These are phyloP conservation scores for Neobulgaria alba DNA, from an alignment of 2,329 filamentous ascomycete genomes.

Conservation along the genomic window DNA sequence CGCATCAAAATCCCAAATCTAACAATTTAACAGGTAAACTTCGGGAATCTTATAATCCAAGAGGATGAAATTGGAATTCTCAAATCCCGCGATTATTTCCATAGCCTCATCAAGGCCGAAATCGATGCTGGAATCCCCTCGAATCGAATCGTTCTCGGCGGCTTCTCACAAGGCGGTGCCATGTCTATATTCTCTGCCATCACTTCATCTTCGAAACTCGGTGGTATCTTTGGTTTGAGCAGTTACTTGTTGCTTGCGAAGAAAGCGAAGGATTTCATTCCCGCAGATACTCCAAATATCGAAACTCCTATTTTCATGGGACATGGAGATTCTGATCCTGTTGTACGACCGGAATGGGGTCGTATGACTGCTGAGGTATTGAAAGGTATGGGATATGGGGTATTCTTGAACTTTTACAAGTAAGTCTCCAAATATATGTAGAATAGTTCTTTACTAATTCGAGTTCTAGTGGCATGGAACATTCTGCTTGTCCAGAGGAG, in stretches of 20 bases:
- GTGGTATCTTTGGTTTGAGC: conserved; percentile 80
- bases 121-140: conserved; percentile 72
- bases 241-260: conserved; percentile 68
- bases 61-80: conserved; percentile 70
- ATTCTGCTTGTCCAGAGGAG: conserved; percentile 70
- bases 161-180: conserved; percentile 81
- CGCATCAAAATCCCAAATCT: neutral
- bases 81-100: conserved; percentile 65
- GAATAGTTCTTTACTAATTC: conserved; percentile 1
- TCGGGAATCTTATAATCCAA: conserved; percentile 36
- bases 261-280: conserved; percentile 50
- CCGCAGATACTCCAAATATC: conserved; percentile 53
- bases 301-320: conserved; percentile 81
- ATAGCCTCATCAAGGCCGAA: conserved; percentile 70
- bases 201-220: conserved; percentile 64
- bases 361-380: conserved; percentile 57
- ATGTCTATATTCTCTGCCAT: conserved; percentile 76
- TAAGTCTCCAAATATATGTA: conserved; percentile 34
- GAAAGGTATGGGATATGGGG: conserved; percentile 60
- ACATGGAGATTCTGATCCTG: conserved; percentile 69
- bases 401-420: conserved; percentile 69
- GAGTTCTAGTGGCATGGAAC: conserved; percentile 52
- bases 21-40: conserved; percentile 11
- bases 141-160: conserved; percentile 76
- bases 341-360: conserved; percentile 65